Evolutionary conservation across 768 basidiomycete species (phyloP), one percentile per base, ranked within the genome.

Genomic region (Postia placenta): DNA sequence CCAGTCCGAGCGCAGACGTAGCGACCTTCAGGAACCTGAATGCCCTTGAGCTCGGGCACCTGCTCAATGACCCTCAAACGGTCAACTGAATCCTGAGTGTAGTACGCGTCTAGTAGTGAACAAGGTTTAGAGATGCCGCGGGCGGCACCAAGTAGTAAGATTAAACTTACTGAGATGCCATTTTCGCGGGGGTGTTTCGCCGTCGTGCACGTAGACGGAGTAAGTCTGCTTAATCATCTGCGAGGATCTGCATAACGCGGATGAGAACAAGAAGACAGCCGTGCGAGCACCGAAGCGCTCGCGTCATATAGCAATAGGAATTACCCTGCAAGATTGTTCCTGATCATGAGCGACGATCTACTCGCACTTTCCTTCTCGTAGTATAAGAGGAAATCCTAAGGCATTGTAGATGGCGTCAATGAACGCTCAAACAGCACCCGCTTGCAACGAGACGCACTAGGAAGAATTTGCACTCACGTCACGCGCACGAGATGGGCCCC

Each of bases 21-120:
- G 48, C 67, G 74, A 17, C 79, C 80, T 3, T 64, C 63, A 0
- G 87, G 86, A 30, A 83, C 80, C 5, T 64, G 60, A 20, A 90
- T 60, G 28, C 61, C 57, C 9, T 74, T 71, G 40, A 90, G 73
- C 37, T 72, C 64, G 11, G 79, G 76, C 37, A 78, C 64, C 43
- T 86, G 78, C 45, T 84, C 75, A 38, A 90, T 74, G 2, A 78
- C 81, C 40, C 60, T 65, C 19, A 90, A 71, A 44, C 69, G 67
- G 45, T 82, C 72, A 26, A 79, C 62, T 0, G 80, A 77, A 25
- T 83, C 80, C 36, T 80, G 74, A 0, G 82, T 85, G 59, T 81
- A 88, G 66, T 90, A 90, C 7, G 87, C 87, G 57, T 87, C 87
- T 90, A 56, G 9, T 33, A 12, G 44, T 2, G 47, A 37, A 41